phyloP scores from a whole-genome alignment of 441 rosid genomes.

The Arabidopsis hybrid region DNA sequence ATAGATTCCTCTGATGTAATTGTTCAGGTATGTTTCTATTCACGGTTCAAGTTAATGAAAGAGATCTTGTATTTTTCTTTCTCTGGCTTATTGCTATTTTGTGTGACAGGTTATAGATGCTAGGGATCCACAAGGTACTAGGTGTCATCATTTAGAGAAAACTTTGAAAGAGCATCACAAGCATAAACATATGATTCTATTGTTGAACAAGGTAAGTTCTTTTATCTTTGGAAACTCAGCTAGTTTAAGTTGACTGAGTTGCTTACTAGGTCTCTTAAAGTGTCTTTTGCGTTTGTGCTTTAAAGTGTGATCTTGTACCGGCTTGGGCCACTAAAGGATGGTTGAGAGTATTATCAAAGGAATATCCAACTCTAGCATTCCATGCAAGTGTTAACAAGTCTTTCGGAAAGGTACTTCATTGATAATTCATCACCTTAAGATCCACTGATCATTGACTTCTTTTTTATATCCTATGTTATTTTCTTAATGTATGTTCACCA shows the following conservation, averaged over 20 bases:
- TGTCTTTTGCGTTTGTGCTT: constrained; percentile 5
- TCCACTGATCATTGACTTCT: background rate
- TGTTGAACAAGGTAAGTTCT: constrained; percentile 79
- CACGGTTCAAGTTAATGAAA: background rate
- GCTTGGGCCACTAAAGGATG: constrained; percentile 97
- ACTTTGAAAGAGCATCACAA: constrained; percentile 93
- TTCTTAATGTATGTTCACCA: background rate
- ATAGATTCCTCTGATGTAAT: constrained; percentile 96
- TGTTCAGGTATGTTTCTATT: constrained; percentile 69
- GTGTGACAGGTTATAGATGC: constrained; percentile 89
- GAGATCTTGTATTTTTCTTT: background rate
- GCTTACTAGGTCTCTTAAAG: background rate
- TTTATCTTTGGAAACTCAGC: background rate
- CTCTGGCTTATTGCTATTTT: constrained; percentile 17
- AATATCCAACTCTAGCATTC: constrained; percentile 94
- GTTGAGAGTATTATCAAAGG: constrained; percentile 89
- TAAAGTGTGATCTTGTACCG: constrained; percentile 92
- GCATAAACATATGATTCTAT: constrained; percentile 86
- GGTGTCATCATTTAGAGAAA: constrained; percentile 88
- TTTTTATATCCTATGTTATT: background rate
- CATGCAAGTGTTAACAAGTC: constrained; percentile 95
- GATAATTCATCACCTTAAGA: background rate
- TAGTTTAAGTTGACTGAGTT: background rate
- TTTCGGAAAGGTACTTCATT: constrained; percentile 79
- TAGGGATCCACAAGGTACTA: constrained; percentile 94